Conservation (phyloP, 495 filamentous ascomycete species). For the Aspergillus cavernicola region DNA sequence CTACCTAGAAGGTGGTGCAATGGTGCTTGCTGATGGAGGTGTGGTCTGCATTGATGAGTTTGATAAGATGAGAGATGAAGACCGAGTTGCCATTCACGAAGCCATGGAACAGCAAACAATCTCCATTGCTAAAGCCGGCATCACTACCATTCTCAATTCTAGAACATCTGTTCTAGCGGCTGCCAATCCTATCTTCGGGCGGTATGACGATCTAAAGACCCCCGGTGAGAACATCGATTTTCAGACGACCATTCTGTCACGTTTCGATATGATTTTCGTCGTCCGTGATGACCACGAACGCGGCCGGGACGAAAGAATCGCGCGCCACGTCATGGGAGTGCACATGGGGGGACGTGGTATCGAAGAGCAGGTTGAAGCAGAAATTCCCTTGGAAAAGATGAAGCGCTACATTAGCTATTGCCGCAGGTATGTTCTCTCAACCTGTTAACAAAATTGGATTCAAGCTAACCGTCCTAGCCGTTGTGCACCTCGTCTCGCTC, state of each 20-base stretch:
- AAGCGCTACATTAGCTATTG: conserved; percentile 97
- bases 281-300: conserved; percentile 94
- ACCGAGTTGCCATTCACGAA: conserved; percentile 98
- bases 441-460: background rate
- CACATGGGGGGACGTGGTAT: conserved; percentile 88
- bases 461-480: conserved; percentile 54
- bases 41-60: conserved; percentile 99
- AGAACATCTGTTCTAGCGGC: conserved; percentile 93
- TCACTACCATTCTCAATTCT: conserved; percentile 97
- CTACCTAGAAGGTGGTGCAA: conserved; percentile 96
- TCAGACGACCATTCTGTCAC: conserved; percentile 95
- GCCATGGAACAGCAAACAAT: conserved; percentile 99
- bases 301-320: conserved; percentile 85
- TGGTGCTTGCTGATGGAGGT: conserved; percentile 97
- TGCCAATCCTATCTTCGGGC: conserved; percentile 95
- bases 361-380: conserved; percentile 78
- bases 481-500: conserved; percentile 87
- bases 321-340: conserved; percentile 95
- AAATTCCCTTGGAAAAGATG: conserved; percentile 94
- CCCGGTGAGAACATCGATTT: conserved; percentile 99
- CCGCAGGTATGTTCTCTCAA: conserved; percentile 64
- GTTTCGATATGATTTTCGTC: conserved; percentile 99
- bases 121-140: conserved; percentile 98
- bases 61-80: conserved; percentile 99
- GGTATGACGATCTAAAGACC: conserved; percentile 96